Evolutionary conservation across 1,284 basidiomycete genomes (phyloP), one percentile per base, ranked within the genome.

Genomic region (Moesziomyces aphidis): DNA sequence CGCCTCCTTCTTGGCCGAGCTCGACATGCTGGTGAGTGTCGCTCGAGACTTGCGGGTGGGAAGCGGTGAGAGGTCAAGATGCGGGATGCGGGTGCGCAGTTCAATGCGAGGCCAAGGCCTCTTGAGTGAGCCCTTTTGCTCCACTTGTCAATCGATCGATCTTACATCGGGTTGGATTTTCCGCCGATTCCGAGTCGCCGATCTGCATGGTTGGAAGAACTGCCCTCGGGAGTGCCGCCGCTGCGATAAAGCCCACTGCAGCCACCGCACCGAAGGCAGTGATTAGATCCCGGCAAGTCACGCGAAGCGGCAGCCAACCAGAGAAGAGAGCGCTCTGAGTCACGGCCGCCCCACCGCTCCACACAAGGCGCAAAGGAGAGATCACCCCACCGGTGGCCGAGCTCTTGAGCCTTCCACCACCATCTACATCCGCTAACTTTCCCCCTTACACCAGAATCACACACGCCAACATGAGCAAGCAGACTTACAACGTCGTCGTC

Each of bases 401-500:
- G 26, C 26, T 28, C 26, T 0, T 5, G 26, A 4, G 26, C 1
- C 6, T 7, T 28, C 26, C 46, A 49, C 26, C 60, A 62, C 19
- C 43, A 50, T 28, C 8, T 9, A 15, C 26, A 43, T 17, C 19
- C 21, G 26, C 3, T 26, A 23, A 26, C 47, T 7, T 17, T 22
- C 34, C 28, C 24, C 8, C 19, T 23, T 21, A 8, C 8, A 11
- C 5, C 9, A 31, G 2, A 13, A 22, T 23, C 9, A 7, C n/a
- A 34, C 22, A 17, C 17, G 39, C 42, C 48, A 76, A 48, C 5
- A 71, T 71, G 64, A 53, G 49, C 53, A 68, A 67, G 59, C 71
- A 64, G 19, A 56, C 59, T 0, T 72, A 69, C 73, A 76, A 76
- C 61, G 65, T 76, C 52, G 73, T 76, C 50, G 89, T 96, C 50